Evolutionary conservation across 2,329 filamentous ascomycete species (phyloP), one percentile per base, ranked within the genome.

Genomic region (Dothideomycetidae sp.): DNA sequence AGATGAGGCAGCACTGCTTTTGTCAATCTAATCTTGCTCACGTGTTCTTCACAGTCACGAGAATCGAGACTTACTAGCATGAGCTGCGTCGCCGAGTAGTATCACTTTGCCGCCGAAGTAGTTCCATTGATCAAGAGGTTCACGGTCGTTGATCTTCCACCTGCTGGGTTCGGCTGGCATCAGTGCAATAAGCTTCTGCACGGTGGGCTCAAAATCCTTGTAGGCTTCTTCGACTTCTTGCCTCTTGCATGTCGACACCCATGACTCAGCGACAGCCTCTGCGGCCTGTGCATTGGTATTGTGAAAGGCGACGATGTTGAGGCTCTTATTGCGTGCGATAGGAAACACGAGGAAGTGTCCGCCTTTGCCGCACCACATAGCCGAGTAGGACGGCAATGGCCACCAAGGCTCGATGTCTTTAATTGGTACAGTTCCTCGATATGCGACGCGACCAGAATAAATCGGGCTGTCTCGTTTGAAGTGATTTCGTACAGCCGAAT

Each of bases 81-180:
- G 74, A 0, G 74, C 75, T 0, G 74, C 72, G 47, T 79, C 74
- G 10, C 74, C 75, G 1, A 73, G 52, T 2, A 78, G 59, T 1
- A 60, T 53, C 9, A 64, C 56, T 26, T 57, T 55, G 2, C 57
- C 58, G 4, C 41, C 44, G 11, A 64, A 64, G 3, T 68, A 63
- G 46, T 45, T 43, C 52, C 51, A 55, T 62, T 63, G 5, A 49
- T 57, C 18, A 40, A 58, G 33, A 9, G 45, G 45, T 13, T 43
- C 38, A 3, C 47, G 43, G 29, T 50, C 48, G 29, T 49, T 51
- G n/a, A 51, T 40, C 18, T 41, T 41, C 49, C 48, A 50, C 26
- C 48, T 46, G 12, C 46, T 42, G 4, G 47, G 43, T 37, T 45
- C 21, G 15, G 46, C 41, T 5, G 47, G 47, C 46, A 51, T 41